These are phyloP conservation scores for Catenaria anguillulae DNA, from an alignment of 371 early-diverging fungal genomes.

Conservation along the genomic window DNA sequence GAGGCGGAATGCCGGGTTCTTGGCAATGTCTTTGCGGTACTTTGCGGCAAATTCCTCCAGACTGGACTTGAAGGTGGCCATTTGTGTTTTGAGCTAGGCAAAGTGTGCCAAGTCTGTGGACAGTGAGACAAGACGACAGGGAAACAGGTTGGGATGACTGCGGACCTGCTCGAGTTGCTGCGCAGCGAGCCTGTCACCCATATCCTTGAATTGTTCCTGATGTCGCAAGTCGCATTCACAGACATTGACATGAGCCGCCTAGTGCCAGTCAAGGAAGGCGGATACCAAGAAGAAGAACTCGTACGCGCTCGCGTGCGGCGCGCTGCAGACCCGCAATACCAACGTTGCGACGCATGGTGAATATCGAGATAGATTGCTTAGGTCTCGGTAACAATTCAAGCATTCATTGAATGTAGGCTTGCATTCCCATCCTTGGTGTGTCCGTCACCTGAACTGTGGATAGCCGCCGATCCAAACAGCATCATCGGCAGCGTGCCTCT, in stretches of 20 bases:
- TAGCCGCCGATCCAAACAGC: no score
- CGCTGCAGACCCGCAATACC: constrained; percentile 35
- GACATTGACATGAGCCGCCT: no score
- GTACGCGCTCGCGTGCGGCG: constrained; percentile 21
- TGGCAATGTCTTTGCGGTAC: constrained; percentile 73
- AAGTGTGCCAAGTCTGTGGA: no score
- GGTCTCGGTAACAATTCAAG: no score
- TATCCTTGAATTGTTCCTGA: constrained; percentile 20
- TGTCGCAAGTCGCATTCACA: no score
- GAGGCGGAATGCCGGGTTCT: constrained; percentile 69
- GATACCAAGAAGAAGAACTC: no score
- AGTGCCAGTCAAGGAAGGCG: no score
- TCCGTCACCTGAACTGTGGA: no score
- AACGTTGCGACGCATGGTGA: constrained; percentile 22
- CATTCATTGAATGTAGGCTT: no score
- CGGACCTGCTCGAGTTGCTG: constrained; percentile 21
- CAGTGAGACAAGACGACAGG: constrained; percentile 16
- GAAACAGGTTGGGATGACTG: constrained; percentile 17
- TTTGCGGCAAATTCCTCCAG: constrained; percentile 71
- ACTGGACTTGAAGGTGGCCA: constrained; percentile 58
- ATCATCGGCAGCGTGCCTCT: no score
- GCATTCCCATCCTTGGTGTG: no score
- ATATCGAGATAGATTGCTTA: no score
- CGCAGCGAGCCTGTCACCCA: constrained; percentile 18
- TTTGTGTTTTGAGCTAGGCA: constrained; percentile 55